A percentile compares a stretch with the other conserved stretches of the same genome.
Evolutionary conservation across 2,329 filamentous ascomycete species (phyloP).

Genomic region (Akanthomyces dipterigenus): DNA sequence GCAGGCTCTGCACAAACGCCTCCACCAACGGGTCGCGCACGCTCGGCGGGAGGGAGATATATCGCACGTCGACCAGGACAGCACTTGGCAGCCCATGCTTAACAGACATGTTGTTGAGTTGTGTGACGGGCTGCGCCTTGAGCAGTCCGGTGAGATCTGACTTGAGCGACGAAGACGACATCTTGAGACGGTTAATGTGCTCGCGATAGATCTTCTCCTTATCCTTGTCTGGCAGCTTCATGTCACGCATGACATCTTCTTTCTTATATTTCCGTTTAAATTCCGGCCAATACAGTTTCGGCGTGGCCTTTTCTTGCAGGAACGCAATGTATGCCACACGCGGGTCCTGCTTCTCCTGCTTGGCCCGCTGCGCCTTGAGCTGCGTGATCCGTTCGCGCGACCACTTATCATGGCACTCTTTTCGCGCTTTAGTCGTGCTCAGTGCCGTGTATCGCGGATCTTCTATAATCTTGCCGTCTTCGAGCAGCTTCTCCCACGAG

Average conservation of each 20-base stretch:
- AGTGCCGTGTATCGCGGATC: constrained; percentile 84
- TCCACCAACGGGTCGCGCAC: constrained; percentile 59
- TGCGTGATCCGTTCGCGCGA: constrained; percentile 66
- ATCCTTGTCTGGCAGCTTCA: constrained; percentile 65
- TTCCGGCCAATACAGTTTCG: constrained; percentile 95
- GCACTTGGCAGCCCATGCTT: constrained; percentile 52
- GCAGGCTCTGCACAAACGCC: constrained; percentile 58
- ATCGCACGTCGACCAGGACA: constrained; percentile 61
- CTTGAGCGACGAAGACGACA: constrained; percentile 59
- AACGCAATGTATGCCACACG: constrained; percentile 75
- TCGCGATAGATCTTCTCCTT: constrained; percentile 76
- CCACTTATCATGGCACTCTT: constrained; percentile 82
- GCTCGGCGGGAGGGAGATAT: constrained; percentile 56
- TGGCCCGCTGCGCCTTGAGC: constrained; percentile 65
- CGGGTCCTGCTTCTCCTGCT: constrained; percentile 75
- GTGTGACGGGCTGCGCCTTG: constrained; percentile 49
- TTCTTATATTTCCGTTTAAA: constrained; percentile 88
- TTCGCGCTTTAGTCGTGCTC: constrained; percentile 70
- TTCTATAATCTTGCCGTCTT: constrained; percentile 73
- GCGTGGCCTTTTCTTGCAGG: constrained; percentile 72
- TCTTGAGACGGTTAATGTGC: constrained; percentile 59
- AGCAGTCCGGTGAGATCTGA: constrained; percentile 62
- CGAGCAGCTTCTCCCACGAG: constrained; percentile 84
- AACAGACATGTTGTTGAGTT: constrained; percentile 54
- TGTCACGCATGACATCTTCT: constrained; percentile 72